Conservation (phyloP, 306 rosid species). For the Carpinus viminea region DNA sequence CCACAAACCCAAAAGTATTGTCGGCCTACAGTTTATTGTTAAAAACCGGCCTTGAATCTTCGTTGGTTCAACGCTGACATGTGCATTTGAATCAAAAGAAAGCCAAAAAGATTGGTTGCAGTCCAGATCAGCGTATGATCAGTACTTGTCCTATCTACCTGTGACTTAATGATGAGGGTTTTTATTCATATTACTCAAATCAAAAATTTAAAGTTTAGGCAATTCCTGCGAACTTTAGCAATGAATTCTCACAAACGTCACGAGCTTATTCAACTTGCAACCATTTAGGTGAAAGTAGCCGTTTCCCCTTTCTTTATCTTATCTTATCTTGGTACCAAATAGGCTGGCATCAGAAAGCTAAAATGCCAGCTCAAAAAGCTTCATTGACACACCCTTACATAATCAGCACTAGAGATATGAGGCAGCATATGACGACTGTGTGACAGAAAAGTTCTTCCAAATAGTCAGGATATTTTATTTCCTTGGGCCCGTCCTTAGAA, state of each 20-base stretch:
- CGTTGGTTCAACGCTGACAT: conserved; percentile 10
- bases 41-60: background rate
- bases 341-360: conserved; percentile 6
- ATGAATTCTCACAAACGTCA: background rate
- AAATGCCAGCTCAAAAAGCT: conserved; percentile 3
- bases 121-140: background rate
- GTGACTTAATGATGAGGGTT: background rate
- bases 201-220: background rate
- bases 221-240: background rate
- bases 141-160: background rate
- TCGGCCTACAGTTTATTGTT: background rate
- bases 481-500: background rate
- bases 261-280: background rate
- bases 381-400: background rate
- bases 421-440: background rate
- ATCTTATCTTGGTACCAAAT: background rate
- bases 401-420: background rate
- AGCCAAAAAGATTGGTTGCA: background rate
- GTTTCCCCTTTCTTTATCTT: background rate
- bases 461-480: background rate
- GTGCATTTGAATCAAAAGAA: background rate
- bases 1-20: background rate
- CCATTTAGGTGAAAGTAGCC: background rate
- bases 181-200: background rate
- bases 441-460: background rate